These are phyloP conservation scores for Taphrina deformans DNA, from an alignment of 1,139 yeast species.

Conservation along the genomic window DNA sequence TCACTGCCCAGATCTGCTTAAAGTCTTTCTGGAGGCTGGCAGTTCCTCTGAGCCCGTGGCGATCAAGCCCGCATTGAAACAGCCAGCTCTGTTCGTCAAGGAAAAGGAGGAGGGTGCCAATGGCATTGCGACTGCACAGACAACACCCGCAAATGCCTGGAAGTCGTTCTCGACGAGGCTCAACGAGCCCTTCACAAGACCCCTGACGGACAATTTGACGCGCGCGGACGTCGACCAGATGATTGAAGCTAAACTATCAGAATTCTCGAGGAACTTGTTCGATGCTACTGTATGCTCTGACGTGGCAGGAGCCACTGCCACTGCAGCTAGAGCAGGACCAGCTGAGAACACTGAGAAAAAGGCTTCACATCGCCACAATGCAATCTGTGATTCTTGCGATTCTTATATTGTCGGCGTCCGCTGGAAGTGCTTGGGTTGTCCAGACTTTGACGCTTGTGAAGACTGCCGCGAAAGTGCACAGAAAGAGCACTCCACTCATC, in stretches of 20 bases:
- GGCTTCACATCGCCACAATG: slow-evolving; percentile 32
- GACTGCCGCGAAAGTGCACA: slow-evolving; percentile 44
- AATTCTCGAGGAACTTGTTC: not conserved
- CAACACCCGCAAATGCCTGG: not conserved
- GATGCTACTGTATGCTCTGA: too few relatives aligned
- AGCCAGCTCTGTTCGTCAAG: not conserved
- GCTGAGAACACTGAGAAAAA: not conserved
- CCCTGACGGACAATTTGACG: not conserved
- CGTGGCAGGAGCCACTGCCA: too few relatives aligned
- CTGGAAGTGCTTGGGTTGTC: slow-evolving; percentile 55
- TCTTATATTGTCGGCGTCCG: slow-evolving; percentile 48
- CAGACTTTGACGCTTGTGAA: slow-evolving; percentile 56
- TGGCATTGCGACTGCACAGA: not conserved
- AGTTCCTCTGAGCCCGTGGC: not conserved
- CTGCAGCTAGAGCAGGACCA: too few relatives aligned
- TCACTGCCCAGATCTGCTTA: not conserved
- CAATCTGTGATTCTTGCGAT: slow-evolving; percentile 40
- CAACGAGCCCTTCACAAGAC: not conserved
- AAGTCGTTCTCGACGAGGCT: not conserved
- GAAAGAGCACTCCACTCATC: slow-evolving; percentile 32
- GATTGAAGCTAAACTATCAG: slow-evolving; percentile 2
- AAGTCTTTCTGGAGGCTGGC: slow-evolving; percentile 1
- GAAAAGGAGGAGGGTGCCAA: not conserved
- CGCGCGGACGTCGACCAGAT: slow-evolving; percentile 1
- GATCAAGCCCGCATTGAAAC: not conserved